Evolutionary conservation across 2,329 filamentous ascomycete species (phyloP).

Genomic region (Trichoderma brevicompactum): DNA sequence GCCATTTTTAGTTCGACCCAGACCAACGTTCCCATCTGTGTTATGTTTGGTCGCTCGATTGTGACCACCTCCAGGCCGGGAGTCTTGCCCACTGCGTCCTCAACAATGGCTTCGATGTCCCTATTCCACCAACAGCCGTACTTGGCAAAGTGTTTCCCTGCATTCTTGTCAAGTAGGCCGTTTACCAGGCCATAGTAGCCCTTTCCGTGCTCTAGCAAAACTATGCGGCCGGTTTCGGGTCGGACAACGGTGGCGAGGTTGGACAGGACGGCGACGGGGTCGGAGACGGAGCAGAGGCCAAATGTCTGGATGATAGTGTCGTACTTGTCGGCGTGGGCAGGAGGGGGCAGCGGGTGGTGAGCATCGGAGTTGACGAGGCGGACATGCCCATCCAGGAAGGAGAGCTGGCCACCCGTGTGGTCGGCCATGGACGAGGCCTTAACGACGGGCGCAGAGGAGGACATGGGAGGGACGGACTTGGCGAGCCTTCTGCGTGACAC

Average conservation of each 20-base stretch:
- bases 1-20: constrained; percentile 60
- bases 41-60: constrained; percentile 55
- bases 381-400: constrained; percentile 48
- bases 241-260: constrained; percentile 58
- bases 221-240: constrained; percentile 61
- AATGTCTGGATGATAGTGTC: constrained; percentile 69
- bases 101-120: constrained; percentile 61
- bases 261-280: constrained; percentile 58
- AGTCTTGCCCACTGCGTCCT: constrained; percentile 51
- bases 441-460: constrained; percentile 40
- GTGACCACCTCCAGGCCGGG: constrained; percentile 62
- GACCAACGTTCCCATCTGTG: constrained; percentile 62
- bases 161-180: constrained; percentile 58
- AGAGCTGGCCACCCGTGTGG: constrained; percentile 44
- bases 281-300: constrained; percentile 64
- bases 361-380: constrained; percentile 57
- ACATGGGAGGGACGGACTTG: constrained; percentile 48
- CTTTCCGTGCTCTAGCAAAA: constrained; percentile 66
- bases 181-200: constrained; percentile 61
- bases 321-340: constrained; percentile 53
- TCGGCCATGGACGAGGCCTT: constrained; percentile 42
- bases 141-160: constrained; percentile 58
- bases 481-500: constrained; percentile 59
- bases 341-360: constrained; percentile 48
- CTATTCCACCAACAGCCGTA: constrained; percentile 73